A percentile compares a stretch with the other conserved stretches of the same genome.
Evolutionary conservation across 768 basidiomycete species (phyloP).

Genomic region (Pisolithus marmoratus): DNA sequence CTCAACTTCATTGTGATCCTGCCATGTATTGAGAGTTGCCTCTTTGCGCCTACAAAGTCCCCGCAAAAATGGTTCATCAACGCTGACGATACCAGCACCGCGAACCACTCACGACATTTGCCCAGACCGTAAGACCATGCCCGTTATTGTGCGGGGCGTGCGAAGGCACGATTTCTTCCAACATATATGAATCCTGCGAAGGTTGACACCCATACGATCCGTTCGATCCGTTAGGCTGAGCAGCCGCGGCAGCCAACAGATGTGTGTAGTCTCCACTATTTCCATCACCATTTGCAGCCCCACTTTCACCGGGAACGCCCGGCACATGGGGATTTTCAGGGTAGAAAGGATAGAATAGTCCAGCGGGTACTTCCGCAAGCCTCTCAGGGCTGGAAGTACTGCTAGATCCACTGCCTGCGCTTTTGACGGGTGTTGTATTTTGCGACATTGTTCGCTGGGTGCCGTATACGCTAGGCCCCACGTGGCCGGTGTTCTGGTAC

Average conservation of each 20-base stretch:
- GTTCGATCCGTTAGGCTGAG: conserved; percentile 47
- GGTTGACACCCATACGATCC: conserved; percentile 50
- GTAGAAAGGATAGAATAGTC: conserved; percentile 75
- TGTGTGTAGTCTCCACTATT: conserved; percentile 41
- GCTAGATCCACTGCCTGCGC: conserved; percentile 11
- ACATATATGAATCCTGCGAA: conserved; percentile 59
- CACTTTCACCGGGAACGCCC: conserved; percentile 14
- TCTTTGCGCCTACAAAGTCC: conserved; percentile 17
- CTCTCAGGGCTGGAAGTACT: conserved; percentile 22
- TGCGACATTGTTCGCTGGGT: conserved; percentile 18
- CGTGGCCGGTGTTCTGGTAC: conserved; percentile 28
- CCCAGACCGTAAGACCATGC: conserved; percentile 35
- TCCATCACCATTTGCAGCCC: conserved; percentile 12
- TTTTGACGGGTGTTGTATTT: conserved; percentile 27
- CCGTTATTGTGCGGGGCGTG: conserved; percentile 22
- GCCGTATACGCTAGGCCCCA: conserved; percentile 22
- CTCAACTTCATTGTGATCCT: conserved; percentile 1
- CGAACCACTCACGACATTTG: conserved; percentile 38
- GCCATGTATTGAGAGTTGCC: conserved; percentile 17
- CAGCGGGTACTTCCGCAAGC: conserved; percentile 63
- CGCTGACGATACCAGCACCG: conserved; percentile 23
- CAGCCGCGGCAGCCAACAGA: conserved; percentile 53
- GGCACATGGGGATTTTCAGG: conserved; percentile 42
- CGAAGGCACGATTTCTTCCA: conserved; percentile 55
- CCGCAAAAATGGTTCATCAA: conserved; percentile 23